phyloP scores from a whole-genome alignment of 192 early-diverging fungal species.

The Coemansia sp. region DNA sequence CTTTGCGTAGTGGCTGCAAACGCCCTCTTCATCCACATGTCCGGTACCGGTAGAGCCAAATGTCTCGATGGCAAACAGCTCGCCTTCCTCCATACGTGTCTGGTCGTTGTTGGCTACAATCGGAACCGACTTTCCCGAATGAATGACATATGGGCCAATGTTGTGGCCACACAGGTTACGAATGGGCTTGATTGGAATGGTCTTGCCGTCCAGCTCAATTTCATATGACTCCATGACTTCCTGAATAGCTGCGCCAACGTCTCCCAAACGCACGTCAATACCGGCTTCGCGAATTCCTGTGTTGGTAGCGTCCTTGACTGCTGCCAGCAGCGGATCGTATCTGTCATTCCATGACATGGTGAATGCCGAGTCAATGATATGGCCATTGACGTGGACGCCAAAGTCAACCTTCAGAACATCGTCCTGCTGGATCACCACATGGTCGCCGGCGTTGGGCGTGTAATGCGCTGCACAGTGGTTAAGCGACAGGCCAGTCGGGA shows the following conservation, averaged over 20 bases:
- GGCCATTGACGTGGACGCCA: conserved; percentile 88
- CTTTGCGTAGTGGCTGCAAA: conserved; percentile 88
- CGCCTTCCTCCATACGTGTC: conserved; percentile 96
- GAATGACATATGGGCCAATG: conserved; percentile 88
- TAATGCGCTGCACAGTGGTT: conserved; percentile 97
- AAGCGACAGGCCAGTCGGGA: conserved; percentile 91
- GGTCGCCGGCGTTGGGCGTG: conserved; percentile 96
- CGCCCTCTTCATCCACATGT: conserved; percentile 84
- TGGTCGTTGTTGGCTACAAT: conserved; percentile 85
- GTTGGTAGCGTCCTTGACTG: conserved; percentile 94
- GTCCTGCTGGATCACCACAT: conserved; percentile 78
- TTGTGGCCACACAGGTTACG: conserved; percentile 96
- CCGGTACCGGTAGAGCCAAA: conserved; percentile 94
- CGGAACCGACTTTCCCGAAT: conserved; percentile 91
- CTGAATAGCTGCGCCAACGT: conserved; percentile 93
- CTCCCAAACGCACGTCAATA: conserved; percentile 91
- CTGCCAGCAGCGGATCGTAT: conserved; percentile 80
- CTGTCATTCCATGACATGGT: conserved; percentile 89
- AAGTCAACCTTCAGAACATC: conserved; percentile 98
- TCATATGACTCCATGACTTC: conserved; percentile 99
- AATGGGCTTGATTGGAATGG: conserved; percentile 85
- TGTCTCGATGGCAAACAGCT: conserved; percentile 95
- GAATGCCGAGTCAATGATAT: conserved; percentile 95
- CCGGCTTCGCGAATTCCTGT: conserved; percentile 93
- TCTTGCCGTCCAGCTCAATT: conserved; percentile 90